phyloP scores from a whole-genome alignment of 371 early-diverging fungal species.

The Rhizopus sp. region DNA sequence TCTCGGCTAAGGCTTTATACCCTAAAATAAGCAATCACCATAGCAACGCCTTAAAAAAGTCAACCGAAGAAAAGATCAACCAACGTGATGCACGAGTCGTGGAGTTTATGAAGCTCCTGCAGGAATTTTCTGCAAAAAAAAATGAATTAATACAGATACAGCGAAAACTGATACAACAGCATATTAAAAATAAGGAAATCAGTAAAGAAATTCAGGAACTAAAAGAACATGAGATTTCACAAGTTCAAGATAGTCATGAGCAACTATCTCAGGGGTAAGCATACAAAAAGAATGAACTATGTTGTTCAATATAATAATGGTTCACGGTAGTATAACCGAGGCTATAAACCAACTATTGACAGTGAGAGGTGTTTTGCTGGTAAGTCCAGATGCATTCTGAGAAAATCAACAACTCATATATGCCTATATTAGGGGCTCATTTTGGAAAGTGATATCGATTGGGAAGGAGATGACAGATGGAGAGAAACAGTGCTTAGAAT shows the following conservation, averaged over 20 bases:
- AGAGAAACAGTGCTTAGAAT: constrained; percentile 26
- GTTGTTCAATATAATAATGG: neutral
- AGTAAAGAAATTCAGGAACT: constrained; percentile 3
- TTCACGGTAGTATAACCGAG: neutral
- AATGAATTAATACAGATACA: constrained; percentile 22
- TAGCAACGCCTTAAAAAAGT: neutral
- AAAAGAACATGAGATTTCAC: constrained; percentile 1
- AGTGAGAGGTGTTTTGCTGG: constrained; percentile 28
- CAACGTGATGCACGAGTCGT: constrained; percentile 25
- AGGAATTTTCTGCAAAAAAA: constrained; percentile 16
- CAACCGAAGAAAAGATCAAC: constrained; percentile 14
- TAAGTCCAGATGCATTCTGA: neutral
- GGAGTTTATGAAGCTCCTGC: constrained; percentile 14
- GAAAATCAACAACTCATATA: neutral
- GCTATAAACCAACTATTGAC: constrained; percentile 3
- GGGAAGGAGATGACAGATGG: constrained; percentile 30
- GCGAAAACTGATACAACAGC: constrained; percentile 19
- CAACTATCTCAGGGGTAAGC: constrained; percentile 14
- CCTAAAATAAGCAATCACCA: constrained; percentile 14
- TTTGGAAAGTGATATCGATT: constrained; percentile 41
- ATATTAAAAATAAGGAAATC: constrained; percentile 7
- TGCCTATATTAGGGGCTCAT: constrained; percentile 31
- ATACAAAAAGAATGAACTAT: constrained; percentile 2
- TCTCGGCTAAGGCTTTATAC: constrained; percentile 22
- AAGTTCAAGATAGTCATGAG: neutral